Conservation (phyloP, 2,329 filamentous ascomycete genomes). For the Xylaria sp. region DNA sequence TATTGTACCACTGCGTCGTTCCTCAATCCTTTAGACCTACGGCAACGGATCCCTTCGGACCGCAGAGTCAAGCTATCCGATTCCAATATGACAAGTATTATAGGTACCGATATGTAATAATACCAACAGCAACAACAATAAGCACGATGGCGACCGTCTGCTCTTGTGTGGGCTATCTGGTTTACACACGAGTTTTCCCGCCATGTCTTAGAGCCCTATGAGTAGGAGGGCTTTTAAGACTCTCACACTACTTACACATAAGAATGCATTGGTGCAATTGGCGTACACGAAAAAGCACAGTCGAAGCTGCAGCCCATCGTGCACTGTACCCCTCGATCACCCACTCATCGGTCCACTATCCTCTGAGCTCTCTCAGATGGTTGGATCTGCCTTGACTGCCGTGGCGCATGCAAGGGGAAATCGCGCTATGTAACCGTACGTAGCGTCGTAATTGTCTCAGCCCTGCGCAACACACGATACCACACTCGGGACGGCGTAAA, state of each 20-base stretch:
- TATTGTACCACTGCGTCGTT: neutral
- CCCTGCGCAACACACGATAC: slow-evolving; percentile 20
- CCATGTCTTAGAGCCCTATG: slow-evolving; percentile 11
- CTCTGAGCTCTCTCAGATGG: neutral
- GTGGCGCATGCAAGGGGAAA: slow-evolving; percentile 26
- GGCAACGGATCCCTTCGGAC: neutral
- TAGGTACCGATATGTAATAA: neutral
- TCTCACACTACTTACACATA: no score
- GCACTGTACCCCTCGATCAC: slow-evolving; percentile 8
- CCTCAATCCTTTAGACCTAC: slow-evolving; percentile 17
- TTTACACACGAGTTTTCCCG: neutral
- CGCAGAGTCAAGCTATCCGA: neutral
- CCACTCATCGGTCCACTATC: neutral
- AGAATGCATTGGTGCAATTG: no score
- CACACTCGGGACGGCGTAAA: neutral
- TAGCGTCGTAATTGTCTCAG: slow-evolving; percentile 27
- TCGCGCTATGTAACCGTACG: slow-evolving; percentile 20
- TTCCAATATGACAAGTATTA: neutral
- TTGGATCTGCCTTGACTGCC: slow-evolving; percentile 12
- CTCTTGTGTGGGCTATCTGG: neutral
- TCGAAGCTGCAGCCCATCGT: neutral
- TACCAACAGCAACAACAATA: neutral
- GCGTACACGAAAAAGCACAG: neutral
- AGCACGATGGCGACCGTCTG: neutral
- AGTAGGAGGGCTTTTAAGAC: neutral